These are phyloP conservation scores for Wickerhamomyces ciferrii DNA, from an alignment of 805 yeast species.

Conservation along the genomic window DNA sequence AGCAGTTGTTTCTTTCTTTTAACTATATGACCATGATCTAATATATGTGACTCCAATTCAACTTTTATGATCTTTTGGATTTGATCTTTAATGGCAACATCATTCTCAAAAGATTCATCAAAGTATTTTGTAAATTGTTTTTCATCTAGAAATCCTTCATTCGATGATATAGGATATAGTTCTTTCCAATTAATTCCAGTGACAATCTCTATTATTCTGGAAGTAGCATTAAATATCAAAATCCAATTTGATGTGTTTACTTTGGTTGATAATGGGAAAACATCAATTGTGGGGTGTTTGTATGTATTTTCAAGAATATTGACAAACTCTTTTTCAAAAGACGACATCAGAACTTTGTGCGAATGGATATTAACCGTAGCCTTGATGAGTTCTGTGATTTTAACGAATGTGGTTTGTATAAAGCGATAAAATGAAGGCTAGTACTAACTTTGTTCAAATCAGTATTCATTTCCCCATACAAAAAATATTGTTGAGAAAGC, in stretches of 20 bases:
- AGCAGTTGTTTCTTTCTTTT: conserved; percentile 7
- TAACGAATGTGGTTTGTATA: neutral
- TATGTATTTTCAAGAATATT: neutral
- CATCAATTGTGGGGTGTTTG: neutral
- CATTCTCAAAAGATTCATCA: conserved; percentile 4
- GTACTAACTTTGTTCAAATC: too few species aligned
- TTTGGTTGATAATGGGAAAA: neutral
- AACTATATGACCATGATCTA: neutral
- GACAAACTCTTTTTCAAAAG: neutral
- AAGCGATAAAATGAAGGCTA: too few species aligned
- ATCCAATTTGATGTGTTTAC: neutral
- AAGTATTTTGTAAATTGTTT: neutral
- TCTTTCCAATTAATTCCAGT: neutral
- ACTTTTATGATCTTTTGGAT: conserved; percentile 4
- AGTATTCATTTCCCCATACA: neutral
- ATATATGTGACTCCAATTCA: conserved; percentile 9
- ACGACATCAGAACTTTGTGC: neutral
- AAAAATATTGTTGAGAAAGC: neutral
- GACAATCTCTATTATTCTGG: neutral
- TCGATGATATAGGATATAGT: neutral
- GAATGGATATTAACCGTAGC: too few species aligned
- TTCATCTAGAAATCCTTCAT: neutral
- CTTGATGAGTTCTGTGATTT: too few species aligned
- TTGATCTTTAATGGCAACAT: conserved; percentile 7
- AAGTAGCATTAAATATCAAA: neutral